Evolutionary conservation across 2,329 filamentous ascomycete genomes (phyloP).

Genomic region (Amauroascus niger): DNA sequence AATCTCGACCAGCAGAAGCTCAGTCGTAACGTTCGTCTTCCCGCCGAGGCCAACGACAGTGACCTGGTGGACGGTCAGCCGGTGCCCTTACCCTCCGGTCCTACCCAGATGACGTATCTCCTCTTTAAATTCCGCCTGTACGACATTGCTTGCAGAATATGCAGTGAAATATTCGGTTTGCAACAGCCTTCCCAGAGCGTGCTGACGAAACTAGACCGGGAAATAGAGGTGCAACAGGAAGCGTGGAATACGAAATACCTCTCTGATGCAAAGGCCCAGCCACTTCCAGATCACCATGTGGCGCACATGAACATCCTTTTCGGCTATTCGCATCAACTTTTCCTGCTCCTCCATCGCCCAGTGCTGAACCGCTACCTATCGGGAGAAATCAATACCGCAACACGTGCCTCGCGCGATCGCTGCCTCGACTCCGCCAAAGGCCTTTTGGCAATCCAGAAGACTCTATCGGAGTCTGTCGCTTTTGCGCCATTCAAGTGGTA

Average conservation of each 20-base stretch:
- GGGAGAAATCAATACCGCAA: constrained; percentile 26
- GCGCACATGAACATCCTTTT: constrained; percentile 36
- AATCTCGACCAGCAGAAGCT: constrained; percentile 26
- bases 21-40: constrained; percentile 26
- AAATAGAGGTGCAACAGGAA: constrained; percentile 26
- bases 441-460: constrained; percentile 28
- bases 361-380: constrained; percentile 27
- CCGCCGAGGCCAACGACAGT: constrained; percentile 31
- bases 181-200: constrained; percentile 19
- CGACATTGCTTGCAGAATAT: constrained; percentile 30
- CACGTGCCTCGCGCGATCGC: constrained; percentile 23
- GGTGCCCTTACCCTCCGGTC: constrained; percentile 20
- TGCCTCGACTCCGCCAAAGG: constrained; percentile 29
- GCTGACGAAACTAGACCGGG: constrained; percentile 23
- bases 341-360: constrained; percentile 32
- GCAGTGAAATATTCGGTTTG: constrained; percentile 27
- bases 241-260: constrained; percentile 27
- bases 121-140: constrained; percentile 32
- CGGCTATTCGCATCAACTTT: constrained; percentile 32
- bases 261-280: constrained; percentile 19
- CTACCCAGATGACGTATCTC: constrained; percentile 37
- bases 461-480: constrained; percentile 24
- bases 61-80: constrained; percentile 24
- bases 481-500: constrained; percentile 36
- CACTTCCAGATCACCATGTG: constrained; percentile 28